Conservation (phyloP, 1,284 basidiomycete species). For the Phylloporus gajari region DNA sequence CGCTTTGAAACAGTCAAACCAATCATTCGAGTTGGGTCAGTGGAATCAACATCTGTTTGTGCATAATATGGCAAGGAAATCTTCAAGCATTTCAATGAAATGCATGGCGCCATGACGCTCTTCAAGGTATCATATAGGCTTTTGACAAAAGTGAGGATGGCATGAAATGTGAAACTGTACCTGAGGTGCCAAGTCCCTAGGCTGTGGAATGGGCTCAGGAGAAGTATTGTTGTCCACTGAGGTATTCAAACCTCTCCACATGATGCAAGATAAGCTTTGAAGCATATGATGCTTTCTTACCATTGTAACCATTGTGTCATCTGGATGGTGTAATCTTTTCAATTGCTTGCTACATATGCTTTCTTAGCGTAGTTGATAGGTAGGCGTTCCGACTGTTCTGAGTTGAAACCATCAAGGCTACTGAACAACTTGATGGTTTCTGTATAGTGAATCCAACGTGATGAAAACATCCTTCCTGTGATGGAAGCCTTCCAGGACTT, state of each 20-base stretch:
- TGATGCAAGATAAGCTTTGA: no score
- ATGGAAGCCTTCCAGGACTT: no score
- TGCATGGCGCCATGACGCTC: neutral
- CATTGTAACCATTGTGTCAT: neutral
- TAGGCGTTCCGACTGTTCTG: slow-evolving; percentile 25
- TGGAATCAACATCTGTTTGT: neutral
- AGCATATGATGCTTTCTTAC: no score
- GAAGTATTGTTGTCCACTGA: no score
- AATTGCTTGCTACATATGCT: slow-evolving; percentile 20
- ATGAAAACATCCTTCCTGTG: no score
- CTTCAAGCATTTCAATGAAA: neutral
- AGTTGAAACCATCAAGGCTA: slow-evolving; percentile 22
- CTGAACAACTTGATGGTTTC: slow-evolving; percentile 15
- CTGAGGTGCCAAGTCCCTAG: no score
- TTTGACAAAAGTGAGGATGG: neutral
- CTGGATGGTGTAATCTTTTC: slow-evolving; percentile 20
- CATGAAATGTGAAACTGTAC: neutral
- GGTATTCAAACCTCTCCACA: no score
- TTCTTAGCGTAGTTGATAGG: slow-evolving; percentile 33
- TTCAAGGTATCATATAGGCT: neutral
- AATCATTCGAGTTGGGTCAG: neutral
- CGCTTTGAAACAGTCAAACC: slow-evolving; percentile 8
- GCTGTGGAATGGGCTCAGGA: no score
- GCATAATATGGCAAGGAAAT: neutral
- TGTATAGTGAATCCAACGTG: slow-evolving; percentile 29